These are phyloP conservation scores for Saccharomycopsis fibuligera DNA, from an alignment of 805 yeast genomes.

Conservation along the genomic window DNA sequence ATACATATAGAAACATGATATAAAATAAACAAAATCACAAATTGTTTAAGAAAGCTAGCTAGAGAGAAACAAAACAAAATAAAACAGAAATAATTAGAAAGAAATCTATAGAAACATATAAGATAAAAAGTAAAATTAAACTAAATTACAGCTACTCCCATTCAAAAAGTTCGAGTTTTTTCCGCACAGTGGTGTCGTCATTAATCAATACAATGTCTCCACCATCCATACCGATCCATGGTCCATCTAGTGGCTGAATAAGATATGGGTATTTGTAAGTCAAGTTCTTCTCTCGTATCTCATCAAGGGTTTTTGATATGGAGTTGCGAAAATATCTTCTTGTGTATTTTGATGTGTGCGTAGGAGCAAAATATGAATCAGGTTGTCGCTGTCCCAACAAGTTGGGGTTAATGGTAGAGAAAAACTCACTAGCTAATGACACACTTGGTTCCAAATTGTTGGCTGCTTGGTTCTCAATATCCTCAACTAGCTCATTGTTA, in stretches of 20 bases:
- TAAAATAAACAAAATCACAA: not conserved
- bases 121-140: not conserved
- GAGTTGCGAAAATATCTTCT: constrained; percentile 1
- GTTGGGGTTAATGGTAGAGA: constrained; percentile 19
- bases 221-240: constrained; percentile 69
- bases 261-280: constrained; percentile 75
- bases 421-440: constrained; percentile 12
- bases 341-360: constrained; percentile 16
- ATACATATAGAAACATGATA: not conserved
- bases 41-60: not conserved
- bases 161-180: constrained; percentile 33
- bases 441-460: constrained; percentile 4
- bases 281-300: constrained; percentile 62
- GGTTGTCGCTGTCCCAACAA: not conserved
- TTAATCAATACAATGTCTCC: constrained; percentile 45
- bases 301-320: constrained; percentile 56
- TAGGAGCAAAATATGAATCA: not conserved
- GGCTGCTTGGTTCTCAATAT: not conserved
- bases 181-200: constrained; percentile 33
- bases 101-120: not conserved
- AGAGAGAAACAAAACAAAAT: not conserved
- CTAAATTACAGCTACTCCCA: constrained; percentile 32
- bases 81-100: not conserved
- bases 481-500: not conserved
- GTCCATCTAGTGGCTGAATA: constrained; percentile 70